Base-by-base conservation (phyloP, 148 eudicot species). In the Rhododendron henanense region DNA sequence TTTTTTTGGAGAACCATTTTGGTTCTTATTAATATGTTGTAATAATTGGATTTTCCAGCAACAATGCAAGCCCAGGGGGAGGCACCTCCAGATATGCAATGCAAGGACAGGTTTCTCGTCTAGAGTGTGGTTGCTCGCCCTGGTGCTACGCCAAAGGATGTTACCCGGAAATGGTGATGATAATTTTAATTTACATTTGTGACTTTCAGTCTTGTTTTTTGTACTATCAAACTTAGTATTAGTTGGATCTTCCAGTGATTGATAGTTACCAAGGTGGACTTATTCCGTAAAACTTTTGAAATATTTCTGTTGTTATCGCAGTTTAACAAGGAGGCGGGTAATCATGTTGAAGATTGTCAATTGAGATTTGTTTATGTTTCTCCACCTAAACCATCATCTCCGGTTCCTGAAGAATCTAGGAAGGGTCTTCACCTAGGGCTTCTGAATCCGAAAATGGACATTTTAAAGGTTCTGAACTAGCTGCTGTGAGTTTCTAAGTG, bases 21-120 rank as follows among this genome's bases (percentile, higher is more conserved):
- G 21, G 21, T 81, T 75, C 51, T 67, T 47, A 82, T 65, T 45
- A 9, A 25, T 50, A 5, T 23, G 28, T 50, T 11, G 23, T 53
- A 23, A 23, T 84, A 16, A 21, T 67, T 63, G 55, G 51, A 65
- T 84, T 23, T 39, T 39, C 74, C 65, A 96, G 99, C 95, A 84
- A 94, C 96, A 28, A 95, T 95, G 99, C 98, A 94, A 91, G 96
- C 95, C 19, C 96, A 92, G 85, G 94, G 88, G 83, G 98, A 94
- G 89, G 92, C 92, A 84, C 96, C 98, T 81, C 89, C 88, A 6
- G 98, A 94, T 85, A 83, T 96, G 96, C 96, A 94, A 88, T 92
- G 99, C 92, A 94, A 92, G 91, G 99, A 96, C 80, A 93, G 91
- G 88, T 96, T 96, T 88, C 90, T 94, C 6, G 92, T 96, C 81